A percentile compares a stretch with the other conserved stretches of the same genome.
These are phyloP conservation scores for Moringa oleifera DNA, from an alignment of 345 rosid genomes.

Conservation along the genomic window DNA sequence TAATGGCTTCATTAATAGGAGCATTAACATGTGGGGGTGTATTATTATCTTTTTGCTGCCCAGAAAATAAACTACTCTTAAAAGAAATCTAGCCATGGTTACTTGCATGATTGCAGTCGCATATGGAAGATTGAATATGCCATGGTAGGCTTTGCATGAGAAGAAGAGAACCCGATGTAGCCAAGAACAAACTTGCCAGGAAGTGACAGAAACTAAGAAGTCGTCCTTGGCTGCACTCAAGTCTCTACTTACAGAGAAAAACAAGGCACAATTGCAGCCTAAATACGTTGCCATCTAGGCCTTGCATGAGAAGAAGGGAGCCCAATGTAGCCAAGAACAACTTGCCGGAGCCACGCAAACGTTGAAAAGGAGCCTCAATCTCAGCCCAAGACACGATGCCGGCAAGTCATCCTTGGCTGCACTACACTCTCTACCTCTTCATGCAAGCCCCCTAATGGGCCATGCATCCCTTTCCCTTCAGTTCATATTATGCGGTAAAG, in stretches of 20 bases:
- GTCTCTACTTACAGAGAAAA: not conserved
- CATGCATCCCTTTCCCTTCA: not conserved
- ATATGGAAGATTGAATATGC: no score
- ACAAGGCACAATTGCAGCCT: not conserved
- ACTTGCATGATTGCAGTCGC: no score
- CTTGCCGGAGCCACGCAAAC: slow-evolving; percentile 3
- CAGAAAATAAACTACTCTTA: no score
- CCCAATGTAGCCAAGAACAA: not conserved
- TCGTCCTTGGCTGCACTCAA: no score
- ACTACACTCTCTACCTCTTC: slow-evolving; percentile 14
- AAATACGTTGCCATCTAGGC: not conserved
- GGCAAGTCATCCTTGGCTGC: slow-evolving; percentile 21
- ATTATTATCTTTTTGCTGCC: no score
- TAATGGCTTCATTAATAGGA: no score
- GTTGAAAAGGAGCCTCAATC: no score
- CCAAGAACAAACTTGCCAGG: not conserved
- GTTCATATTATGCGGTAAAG: not conserved
- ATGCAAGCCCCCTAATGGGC: slow-evolving; percentile 26
- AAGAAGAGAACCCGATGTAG: not conserved
- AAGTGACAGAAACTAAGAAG: no score
- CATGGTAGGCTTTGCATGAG: slow-evolving; percentile 3
- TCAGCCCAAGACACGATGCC: no score
- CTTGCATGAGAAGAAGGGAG: slow-evolving; percentile 2
- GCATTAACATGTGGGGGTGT: no score
- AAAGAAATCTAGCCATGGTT: no score